phyloP scores from a whole-genome alignment of 176 grass and related monocot genomes.

The Zizania latifolia region DNA sequence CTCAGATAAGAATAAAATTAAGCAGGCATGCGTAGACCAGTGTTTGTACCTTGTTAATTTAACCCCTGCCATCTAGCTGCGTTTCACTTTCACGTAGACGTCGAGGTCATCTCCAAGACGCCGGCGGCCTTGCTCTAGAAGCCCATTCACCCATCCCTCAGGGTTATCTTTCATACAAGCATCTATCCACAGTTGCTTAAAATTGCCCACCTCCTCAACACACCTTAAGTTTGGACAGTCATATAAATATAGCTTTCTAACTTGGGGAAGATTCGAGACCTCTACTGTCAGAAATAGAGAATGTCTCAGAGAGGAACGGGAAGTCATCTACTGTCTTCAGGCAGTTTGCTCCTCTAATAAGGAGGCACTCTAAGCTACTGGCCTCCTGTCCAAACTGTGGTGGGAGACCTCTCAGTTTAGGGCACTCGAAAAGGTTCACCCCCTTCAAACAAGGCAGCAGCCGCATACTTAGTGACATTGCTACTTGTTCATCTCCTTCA shows the following conservation, averaged over 20 bases:
- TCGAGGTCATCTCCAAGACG: too few species aligned
- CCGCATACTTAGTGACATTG: too few species aligned
- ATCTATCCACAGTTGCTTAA: too few species aligned
- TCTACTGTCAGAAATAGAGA: background rate
- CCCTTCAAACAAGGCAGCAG: background rate
- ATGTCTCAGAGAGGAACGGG: background rate
- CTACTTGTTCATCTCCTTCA: too few species aligned
- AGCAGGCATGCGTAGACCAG: too few species aligned
- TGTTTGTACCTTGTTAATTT: too few species aligned
- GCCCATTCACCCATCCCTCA: too few species aligned
- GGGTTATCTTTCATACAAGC: too few species aligned
- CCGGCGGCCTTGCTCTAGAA: too few species aligned
- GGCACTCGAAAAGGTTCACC: background rate
- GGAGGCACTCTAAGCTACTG: background rate
- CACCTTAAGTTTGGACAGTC: background rate
- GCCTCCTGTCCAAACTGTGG: background rate
- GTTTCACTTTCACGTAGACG: too few species aligned
- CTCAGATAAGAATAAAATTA: too few species aligned
- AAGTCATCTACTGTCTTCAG: constrained; percentile 25
- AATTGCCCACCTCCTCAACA: constrained; percentile 10
- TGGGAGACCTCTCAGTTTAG: constrained; percentile 27
- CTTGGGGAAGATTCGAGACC: constrained; percentile 11
- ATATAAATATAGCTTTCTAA: background rate
- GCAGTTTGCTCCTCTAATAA: background rate
- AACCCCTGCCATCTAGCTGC: too few species aligned